These are phyloP conservation scores for Cyclotella cryptica DNA, from an alignment of 108 stramenopile genomes.

Conservation along the genomic window DNA sequence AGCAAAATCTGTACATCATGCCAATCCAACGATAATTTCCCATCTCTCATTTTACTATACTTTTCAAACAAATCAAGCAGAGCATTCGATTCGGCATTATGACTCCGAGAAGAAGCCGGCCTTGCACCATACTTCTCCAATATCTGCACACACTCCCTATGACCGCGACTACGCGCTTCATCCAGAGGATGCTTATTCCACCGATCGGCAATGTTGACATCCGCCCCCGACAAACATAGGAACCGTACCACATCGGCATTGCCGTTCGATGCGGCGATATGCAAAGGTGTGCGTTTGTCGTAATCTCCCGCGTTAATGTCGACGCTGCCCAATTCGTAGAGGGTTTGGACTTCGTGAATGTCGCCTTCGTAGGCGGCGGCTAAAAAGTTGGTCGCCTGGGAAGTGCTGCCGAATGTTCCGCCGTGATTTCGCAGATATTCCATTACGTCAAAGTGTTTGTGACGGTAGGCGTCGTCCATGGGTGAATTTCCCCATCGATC, in stretches of 20 bases:
- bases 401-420: conserved; percentile 45
- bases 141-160: conserved; percentile 29
- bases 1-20: conserved; percentile 63
- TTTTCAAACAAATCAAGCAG: conserved; percentile 75
- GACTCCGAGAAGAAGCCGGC: background rate
- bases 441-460: conserved; percentile 49
- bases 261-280: conserved; percentile 61
- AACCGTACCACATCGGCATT: conserved; percentile 52
- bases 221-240: conserved; percentile 53
- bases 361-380: conserved; percentile 59
- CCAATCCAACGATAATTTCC: conserved; percentile 51
- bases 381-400: conserved; percentile 52
- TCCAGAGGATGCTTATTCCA: conserved; percentile 63
- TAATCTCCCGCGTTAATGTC: conserved; percentile 56
- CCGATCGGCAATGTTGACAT: conserved; percentile 55
- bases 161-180: conserved; percentile 44
- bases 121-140: conserved; percentile 39
- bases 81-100: conserved; percentile 43
- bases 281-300: conserved; percentile 65
- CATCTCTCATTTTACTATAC: conserved; percentile 51
- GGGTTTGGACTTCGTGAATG: conserved; percentile 42
- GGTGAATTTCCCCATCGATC: conserved; percentile 74
- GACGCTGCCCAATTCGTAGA: conserved; percentile 41
- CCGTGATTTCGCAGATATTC: conserved; percentile 44
- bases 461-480: conserved; percentile 62